A percentile compares a stretch with the other conserved stretches of the same genome.
phyloP scores from a whole-genome alignment of 108 stramenopile genomes.

The Schizochytrium sp. region DNA sequence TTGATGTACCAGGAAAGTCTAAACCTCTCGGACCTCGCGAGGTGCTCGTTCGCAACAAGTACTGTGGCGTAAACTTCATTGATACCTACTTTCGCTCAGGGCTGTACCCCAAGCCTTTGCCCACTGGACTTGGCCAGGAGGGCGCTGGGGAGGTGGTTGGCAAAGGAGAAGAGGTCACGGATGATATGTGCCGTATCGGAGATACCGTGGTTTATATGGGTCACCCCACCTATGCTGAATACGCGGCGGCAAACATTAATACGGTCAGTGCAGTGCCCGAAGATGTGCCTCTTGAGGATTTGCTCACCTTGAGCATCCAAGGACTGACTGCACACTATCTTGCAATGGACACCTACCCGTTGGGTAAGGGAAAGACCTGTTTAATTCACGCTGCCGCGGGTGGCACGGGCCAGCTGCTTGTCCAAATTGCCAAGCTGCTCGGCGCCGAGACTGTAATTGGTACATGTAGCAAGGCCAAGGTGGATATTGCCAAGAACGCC shows the following conservation, averaged over 20 bases:
- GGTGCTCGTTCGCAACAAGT: conserved; percentile 81
- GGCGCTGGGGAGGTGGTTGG: conserved; percentile 80
- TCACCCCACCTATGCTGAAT: conserved; percentile 83
- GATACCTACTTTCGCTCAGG: conserved; percentile 84
- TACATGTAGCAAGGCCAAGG: conserved; percentile 81
- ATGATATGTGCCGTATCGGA: conserved; percentile 75
- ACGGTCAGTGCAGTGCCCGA: conserved; percentile 80
- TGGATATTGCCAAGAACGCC: conserved; percentile 66
- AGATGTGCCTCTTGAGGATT: conserved; percentile 73
- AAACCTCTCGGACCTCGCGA: conserved; percentile 66
- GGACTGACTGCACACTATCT: conserved; percentile 75
- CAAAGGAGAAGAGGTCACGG: conserved; percentile 74
- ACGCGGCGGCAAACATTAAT: conserved; percentile 79
- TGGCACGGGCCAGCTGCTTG: conserved; percentile 87
- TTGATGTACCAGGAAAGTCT: neutral
- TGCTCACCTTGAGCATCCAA: conserved; percentile 80
- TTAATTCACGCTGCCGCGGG: conserved; percentile 70
- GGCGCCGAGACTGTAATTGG: conserved; percentile 85
- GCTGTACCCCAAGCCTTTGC: conserved; percentile 78
- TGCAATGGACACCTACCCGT: neutral
- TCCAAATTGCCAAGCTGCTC: conserved; percentile 84
- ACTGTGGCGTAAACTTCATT: conserved; percentile 83
- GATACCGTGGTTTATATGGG: conserved; percentile 82
- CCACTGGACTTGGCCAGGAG: conserved; percentile 82
- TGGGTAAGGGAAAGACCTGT: neutral